A percentile compares a stretch with the other conserved stretches of the same genome.
These are phyloP conservation scores for Solanum virginianum DNA, from an alignment of 257 asterid genomes.

Conservation along the genomic window DNA sequence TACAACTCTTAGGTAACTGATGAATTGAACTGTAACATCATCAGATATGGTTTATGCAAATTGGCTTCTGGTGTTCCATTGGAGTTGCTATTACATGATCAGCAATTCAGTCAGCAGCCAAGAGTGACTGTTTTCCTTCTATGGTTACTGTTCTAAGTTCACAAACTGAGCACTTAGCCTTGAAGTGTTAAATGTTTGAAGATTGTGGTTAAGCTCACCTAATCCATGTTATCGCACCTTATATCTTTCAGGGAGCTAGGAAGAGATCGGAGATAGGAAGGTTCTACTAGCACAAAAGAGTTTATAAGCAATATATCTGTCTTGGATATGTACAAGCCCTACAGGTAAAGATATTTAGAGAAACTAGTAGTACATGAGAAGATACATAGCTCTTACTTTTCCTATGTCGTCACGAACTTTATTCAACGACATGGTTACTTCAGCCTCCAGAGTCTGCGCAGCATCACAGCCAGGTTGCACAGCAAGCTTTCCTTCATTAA, in stretches of 20 bases:
- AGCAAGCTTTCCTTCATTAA: constrained; percentile 61
- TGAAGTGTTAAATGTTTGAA: neutral
- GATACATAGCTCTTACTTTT: constrained; percentile 27
- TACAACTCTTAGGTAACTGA: neutral
- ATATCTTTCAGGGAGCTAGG: neutral
- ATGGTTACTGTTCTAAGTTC: neutral
- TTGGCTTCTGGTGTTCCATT: neutral
- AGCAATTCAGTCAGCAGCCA: neutral
- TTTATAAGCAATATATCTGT: neutral
- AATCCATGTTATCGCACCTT: neutral
- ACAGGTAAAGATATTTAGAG: neutral
- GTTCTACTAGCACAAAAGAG: neutral
- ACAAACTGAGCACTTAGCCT: neutral
- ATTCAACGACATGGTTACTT: constrained; percentile 54
- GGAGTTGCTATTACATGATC: neutral
- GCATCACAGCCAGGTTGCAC: constrained; percentile 76
- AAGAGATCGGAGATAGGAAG: neutral
- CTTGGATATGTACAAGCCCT: neutral
- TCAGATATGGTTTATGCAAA: neutral
- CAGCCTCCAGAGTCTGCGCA: constrained; percentile 87
- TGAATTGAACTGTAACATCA: neutral
- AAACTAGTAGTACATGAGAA: neutral
- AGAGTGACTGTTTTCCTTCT: neutral
- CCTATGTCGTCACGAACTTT: constrained; percentile 66
- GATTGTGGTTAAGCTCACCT: neutral